Evolutionary conservation across 192 early-diverging fungal genomes (phyloP).

Genomic region (Borealophlyctis nickersoniae): DNA sequence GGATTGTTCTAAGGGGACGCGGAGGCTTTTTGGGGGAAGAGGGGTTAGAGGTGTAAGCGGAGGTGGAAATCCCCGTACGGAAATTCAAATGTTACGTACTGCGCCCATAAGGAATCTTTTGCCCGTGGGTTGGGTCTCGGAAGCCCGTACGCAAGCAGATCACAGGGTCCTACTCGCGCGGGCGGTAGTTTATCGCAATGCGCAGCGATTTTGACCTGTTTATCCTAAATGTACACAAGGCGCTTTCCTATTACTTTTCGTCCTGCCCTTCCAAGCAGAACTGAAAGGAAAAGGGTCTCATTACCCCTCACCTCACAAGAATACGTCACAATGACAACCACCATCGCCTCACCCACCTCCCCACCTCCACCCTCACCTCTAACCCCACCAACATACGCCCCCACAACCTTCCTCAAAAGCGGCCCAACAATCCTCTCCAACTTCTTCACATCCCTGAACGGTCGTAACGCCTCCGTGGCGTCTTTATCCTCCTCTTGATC

Average conservation of each 20-base stretch:
- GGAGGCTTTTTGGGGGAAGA: conserved; percentile 39
- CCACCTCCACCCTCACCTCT: background rate
- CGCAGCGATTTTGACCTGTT: conserved; percentile 4
- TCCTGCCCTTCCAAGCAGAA: too few relatives aligned
- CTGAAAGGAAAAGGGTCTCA: background rate
- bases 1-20: conserved; percentile 37
- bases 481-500: conserved; percentile 16
- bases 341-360: conserved; percentile 29
- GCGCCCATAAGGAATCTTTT: conserved; percentile 75
- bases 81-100: conserved; percentile 26
- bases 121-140: conserved; percentile 49
- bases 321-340: conserved; percentile 60
- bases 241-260: too few relatives aligned
- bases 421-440: conserved; percentile 2
- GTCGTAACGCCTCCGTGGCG: conserved; percentile 11
- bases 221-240: conserved; percentile 17
- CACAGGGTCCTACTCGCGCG: conserved; percentile 19
- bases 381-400: conserved; percentile 1
- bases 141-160: conserved; percentile 52
- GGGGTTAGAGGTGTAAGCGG: background rate
- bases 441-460: conserved; percentile 31
- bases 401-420: conserved; percentile 27
- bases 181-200: conserved; percentile 4
- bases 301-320: conserved; percentile 37
- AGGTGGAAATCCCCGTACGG: background rate